Base-by-base conservation (phyloP, 2,329 filamentous ascomycete species). In the Colletotrichum sp. region DNA sequence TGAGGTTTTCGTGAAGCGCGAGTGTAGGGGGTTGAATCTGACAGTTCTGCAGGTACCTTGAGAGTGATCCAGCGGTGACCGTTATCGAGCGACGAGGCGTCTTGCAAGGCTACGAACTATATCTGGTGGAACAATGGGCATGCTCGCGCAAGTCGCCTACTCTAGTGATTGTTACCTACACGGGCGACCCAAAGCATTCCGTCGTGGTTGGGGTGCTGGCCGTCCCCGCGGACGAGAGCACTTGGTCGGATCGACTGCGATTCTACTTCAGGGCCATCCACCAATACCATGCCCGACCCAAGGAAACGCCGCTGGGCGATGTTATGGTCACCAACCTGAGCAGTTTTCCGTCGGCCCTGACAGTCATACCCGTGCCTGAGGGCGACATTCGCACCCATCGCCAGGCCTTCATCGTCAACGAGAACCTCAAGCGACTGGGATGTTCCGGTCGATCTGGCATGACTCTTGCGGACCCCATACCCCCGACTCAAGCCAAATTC, bases 41-140 rank as follows among this genome's bases (percentile, higher is more conserved):
- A 63, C 30, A 52, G n/a, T 13, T 63, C 15, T 55, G 13, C 78
- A 92, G 91, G 77, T 98, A 96, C 82, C 91, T 99, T 26, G 94
- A 98, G 86, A 94, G 98, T 82, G 97, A 99, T 78, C 88, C 92
- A 2, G 92, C 91, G 7, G 96, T 95, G 6, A 89, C 88, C 5
- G 92, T 98, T 9, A 88, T 98, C 78, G 92, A 96, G 79, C 93
- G 94, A 69, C 92, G 92, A 71, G 89, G 90, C 66, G 87, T 90
- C 66, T 89, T 99, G 8, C 87, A 91, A 76, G 96, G 96, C 78
- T 99, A 98, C 85, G 96, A 99, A 84, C 89, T 96, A 77, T 99
- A 99, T 84, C 87, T 99, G 18, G 95, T 99, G 78, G 97, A 99
- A 84, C 97, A 99, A 88, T 99, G 97, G 97, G 95, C 95, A 8